These are phyloP conservation scores for Primulina eburnea DNA, from an alignment of 257 asterid species.

Conservation along the genomic window DNA sequence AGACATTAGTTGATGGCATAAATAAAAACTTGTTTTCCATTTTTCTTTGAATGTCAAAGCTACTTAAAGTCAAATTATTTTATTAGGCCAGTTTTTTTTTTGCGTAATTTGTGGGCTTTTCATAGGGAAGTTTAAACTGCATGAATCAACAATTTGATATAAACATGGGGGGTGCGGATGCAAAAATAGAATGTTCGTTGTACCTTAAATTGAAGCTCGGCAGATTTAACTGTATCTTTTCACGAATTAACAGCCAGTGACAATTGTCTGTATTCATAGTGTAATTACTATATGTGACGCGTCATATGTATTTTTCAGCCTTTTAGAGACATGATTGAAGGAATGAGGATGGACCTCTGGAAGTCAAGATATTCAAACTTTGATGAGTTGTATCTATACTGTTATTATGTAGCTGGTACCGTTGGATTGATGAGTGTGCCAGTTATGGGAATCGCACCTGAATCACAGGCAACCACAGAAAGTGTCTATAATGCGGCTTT, in stretches of 20 bases:
- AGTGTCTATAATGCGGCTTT: constrained; percentile 82
- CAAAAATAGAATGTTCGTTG: neutral
- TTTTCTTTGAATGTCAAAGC: neutral
- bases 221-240: neutral
- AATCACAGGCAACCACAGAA: constrained; percentile 81
- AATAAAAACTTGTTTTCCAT: neutral
- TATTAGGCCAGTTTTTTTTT: neutral
- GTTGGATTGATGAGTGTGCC: constrained; percentile 99
- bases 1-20: neutral
- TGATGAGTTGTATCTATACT: constrained; percentile 85
- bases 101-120: neutral
- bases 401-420: constrained; percentile 97
- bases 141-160: neutral
- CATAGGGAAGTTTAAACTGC: neutral
- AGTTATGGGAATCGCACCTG: constrained; percentile 94
- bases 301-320: constrained; percentile 52
- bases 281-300: neutral
- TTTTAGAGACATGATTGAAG: constrained; percentile 95
- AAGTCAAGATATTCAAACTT: constrained; percentile 86
- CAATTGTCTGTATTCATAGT: neutral
- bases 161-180: neutral
- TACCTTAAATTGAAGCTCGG: neutral
- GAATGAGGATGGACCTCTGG: constrained; percentile 92
- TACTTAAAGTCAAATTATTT: neutral
- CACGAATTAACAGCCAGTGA: neutral